phyloP scores from a whole-genome alignment of 805 yeast genomes.

The Wilhelminamyces savonicus region DNA sequence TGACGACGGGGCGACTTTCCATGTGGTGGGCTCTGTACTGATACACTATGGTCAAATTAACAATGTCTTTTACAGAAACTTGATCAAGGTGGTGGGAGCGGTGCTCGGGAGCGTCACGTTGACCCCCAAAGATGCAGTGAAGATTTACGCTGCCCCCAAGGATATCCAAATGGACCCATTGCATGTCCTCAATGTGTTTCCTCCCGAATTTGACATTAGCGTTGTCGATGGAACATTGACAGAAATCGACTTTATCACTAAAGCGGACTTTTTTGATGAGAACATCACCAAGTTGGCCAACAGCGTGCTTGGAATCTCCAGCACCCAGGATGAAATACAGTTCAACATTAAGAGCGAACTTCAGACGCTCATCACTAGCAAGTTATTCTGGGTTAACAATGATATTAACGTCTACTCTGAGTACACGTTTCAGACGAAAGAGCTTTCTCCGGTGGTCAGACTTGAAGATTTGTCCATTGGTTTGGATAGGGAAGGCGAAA shows the following conservation, averaged over 20 bases:
- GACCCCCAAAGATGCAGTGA: slow-evolving; percentile 12
- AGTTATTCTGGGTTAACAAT: no score
- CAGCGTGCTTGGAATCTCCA: no score
- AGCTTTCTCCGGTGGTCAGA: background rate
- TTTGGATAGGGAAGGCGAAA: background rate
- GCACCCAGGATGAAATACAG: no score
- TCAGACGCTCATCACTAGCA: no score
- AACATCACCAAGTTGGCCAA: no score
- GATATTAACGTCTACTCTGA: no score
- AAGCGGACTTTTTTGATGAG: slow-evolving; percentile 1
- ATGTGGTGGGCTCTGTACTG: slow-evolving; percentile 17
- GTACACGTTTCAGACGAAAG: no score
- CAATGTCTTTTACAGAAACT: slow-evolving; percentile 13
- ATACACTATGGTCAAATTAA: slow-evolving; percentile 22
- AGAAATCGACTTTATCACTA: slow-evolving; percentile 1
- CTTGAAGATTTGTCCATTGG: background rate
- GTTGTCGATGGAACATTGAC: slow-evolving; percentile 1
- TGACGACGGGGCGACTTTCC: slow-evolving; percentile 21
- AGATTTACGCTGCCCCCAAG: slow-evolving; percentile 11
- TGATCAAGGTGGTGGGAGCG: slow-evolving; percentile 14
- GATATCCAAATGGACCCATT: slow-evolving; percentile 5
- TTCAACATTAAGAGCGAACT: no score
- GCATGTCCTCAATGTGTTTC: slow-evolving; percentile 18
- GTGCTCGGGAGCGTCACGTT: slow-evolving; percentile 18
- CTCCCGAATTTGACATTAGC: slow-evolving; percentile 15